Base-by-base conservation (phyloP, 345 rosid genomes). In the Kandelia obovata region DNA sequence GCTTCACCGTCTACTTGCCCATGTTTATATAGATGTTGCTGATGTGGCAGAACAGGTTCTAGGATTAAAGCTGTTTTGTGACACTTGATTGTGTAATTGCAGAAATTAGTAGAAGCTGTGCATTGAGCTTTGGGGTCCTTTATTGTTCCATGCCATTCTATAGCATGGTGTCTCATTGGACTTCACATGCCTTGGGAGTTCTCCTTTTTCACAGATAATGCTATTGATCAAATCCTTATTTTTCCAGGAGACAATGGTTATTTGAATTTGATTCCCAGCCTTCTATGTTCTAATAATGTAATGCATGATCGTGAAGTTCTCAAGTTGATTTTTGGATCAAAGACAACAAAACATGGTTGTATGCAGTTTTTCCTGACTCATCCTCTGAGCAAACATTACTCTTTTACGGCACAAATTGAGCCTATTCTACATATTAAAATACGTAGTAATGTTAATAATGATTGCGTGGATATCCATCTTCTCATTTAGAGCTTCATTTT, bases 21-120 rank as follows among this genome's bases (percentile, higher is more conserved):
- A 23, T 56, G 28, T 56, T 23, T 25, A 8, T 3, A 9, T 56
- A 21, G 5, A 10, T 27, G 25, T 56, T 27, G 16, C 25, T 21
- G 28, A 8, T 56, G 59, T 28, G 32, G 19, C 8, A 17, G 4
- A 5, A 7, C 37, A 34, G 37, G 37, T 37, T 56, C 32, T 67
- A 27, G 57, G 35, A 67, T 56, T 37, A 8, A 10, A 37, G 25
- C 31, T 25, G 43, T 75, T 30, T 63, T n/a, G 52, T 80, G 39
- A 65, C 46, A 58, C 34, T 59, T 67, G 32, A 39, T 74, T 76
- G 70, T 59, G 7, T 70, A 2, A 60, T 70, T 27, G 52, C 92
- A 85, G 89, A 74, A 73, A 34, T 5, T 70, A 69, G 71, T 73
- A 58, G 86, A 75, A 73, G 85, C 81, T 27, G 75, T 79, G 26